A percentile compares a stretch with the other conserved stretches of the same genome.
These are phyloP conservation scores for Leersia perrieri DNA, from an alignment of 176 grass and related monocot species.

Conservation along the genomic window DNA sequence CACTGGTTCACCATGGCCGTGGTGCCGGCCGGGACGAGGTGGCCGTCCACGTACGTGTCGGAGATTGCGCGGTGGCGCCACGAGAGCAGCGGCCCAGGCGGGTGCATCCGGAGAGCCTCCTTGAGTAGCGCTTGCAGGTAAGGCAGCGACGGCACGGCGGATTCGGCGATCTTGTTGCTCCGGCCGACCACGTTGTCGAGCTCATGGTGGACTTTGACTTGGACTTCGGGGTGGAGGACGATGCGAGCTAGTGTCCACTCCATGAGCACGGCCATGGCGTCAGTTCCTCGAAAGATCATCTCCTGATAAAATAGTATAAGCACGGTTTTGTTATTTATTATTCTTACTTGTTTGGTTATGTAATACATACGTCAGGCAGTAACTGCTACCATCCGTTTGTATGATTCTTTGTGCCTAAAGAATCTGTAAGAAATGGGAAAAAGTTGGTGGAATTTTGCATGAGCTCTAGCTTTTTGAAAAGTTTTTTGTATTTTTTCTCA, in stretches of 20 bases:
- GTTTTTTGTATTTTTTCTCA: not conserved
- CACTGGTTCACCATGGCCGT: constrained; percentile 90
- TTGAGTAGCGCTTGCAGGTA: constrained; percentile 82
- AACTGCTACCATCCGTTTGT: constrained; percentile 21
- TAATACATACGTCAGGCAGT: not conserved
- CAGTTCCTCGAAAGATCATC: constrained; percentile 91
- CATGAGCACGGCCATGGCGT: constrained; percentile 82
- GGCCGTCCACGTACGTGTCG: constrained; percentile 65
- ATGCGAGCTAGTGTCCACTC: constrained; percentile 75
- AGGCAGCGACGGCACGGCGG: constrained; percentile 39
- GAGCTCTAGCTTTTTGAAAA: not conserved
- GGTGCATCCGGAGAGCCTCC: constrained; percentile 76
- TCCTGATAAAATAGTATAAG: constrained; percentile 44
- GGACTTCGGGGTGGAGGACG: constrained; percentile 67
- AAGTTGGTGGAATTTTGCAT: constrained; percentile 5
- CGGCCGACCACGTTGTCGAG: constrained; percentile 59
- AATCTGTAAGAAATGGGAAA: not conserved
- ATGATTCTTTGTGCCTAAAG: constrained; percentile 12
- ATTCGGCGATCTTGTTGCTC: constrained; percentile 15
- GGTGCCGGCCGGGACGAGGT: constrained; percentile 62
- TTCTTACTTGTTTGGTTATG: not conserved
- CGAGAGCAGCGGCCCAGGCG: constrained; percentile 70
- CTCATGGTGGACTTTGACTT: constrained; percentile 57
- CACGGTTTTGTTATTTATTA: not conserved
- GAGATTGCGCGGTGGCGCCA: constrained; percentile 62